phyloP scores from a whole-genome alignment of 2,329 filamentous ascomycete genomes.

The Clarireedia paspali region DNA sequence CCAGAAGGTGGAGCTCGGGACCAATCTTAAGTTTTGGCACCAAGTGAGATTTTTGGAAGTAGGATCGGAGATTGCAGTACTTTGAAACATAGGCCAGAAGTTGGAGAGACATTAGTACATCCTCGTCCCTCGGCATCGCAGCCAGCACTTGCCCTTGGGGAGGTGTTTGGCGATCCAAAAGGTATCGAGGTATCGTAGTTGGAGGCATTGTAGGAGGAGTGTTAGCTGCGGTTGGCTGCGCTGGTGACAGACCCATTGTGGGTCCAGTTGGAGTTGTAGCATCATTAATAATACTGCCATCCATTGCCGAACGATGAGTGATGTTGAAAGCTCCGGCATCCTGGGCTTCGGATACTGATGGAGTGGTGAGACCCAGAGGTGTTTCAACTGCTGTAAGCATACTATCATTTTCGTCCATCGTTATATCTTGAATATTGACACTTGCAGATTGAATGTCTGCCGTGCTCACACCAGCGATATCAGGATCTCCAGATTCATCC shows the following conservation, averaged over 20 bases:
- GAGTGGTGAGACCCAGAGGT: conserved; percentile 66
- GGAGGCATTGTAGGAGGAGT: conserved; percentile 69
- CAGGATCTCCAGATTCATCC: conserved; percentile 69
- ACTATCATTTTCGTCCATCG: conserved; percentile 67
- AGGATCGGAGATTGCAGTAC: conserved; percentile 91
- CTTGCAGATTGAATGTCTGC: conserved; percentile 70
- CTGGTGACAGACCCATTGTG: conserved; percentile 64
- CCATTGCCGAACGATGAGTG: conserved; percentile 74
- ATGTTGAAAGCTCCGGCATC: conserved; percentile 92
- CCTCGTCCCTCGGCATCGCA: conserved; percentile 92
- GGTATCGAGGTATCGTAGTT: conserved; percentile 69
- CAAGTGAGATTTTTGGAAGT: conserved; percentile 91
- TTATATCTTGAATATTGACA: conserved; percentile 78
- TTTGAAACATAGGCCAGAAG: conserved; percentile 96
- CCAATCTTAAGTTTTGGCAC: conserved; percentile 89
- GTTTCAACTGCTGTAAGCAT: conserved; percentile 66
- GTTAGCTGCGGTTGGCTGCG: conserved; percentile 50
- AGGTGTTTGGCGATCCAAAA: conserved; percentile 64
- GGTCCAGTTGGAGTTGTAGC: conserved; percentile 60
- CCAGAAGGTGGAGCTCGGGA: conserved; percentile 71
- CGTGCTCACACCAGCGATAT: conserved; percentile 65
- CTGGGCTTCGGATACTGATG: conserved; percentile 72
- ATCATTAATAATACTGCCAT: conserved; percentile 74
- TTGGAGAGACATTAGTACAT: conserved; percentile 96
- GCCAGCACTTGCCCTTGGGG: conserved; percentile 67